phyloP scores from a whole-genome alignment of 345 rosid species.

The Pistacia integerrima region DNA sequence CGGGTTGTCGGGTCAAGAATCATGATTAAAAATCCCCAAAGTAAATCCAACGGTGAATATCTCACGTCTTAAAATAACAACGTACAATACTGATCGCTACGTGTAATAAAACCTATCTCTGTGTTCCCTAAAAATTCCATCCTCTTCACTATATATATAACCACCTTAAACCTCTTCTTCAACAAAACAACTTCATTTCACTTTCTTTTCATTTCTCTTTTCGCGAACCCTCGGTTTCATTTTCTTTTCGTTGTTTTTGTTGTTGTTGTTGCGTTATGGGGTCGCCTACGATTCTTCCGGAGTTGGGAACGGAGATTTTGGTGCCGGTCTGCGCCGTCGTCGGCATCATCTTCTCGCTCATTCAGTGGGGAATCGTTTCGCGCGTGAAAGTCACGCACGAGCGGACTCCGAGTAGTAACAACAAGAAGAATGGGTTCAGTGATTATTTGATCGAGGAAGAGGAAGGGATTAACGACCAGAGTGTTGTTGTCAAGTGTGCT shows the following conservation, averaged over 20 bases:
- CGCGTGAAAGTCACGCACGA: slow-evolving; percentile 51
- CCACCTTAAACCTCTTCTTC: background rate
- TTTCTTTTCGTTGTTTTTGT: background rate
- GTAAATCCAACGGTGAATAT: background rate
- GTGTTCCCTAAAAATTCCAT: background rate
- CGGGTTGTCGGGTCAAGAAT: background rate
- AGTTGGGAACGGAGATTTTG: slow-evolving; percentile 63
- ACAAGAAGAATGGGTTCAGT: slow-evolving; percentile 52
- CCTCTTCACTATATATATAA: background rate
- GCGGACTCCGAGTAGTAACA: slow-evolving; percentile 19
- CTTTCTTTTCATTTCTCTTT: background rate
- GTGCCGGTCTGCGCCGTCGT: slow-evolving; percentile 65
- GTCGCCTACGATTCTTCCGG: slow-evolving; percentile 47
- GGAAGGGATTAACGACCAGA: slow-evolving; percentile 66
- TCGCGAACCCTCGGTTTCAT: background rate
- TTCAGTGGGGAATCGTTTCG: slow-evolving; percentile 74
- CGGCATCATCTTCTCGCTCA: slow-evolving; percentile 69
- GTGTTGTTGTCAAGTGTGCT: slow-evolving; percentile 65
- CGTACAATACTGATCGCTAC: background rate
- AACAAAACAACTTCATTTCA: background rate
- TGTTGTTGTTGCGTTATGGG: background rate
- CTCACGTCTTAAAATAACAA: background rate
- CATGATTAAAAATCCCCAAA: background rate
- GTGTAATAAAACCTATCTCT: background rate
- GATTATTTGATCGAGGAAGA: slow-evolving; percentile 79